Evolutionary conservation across 495 filamentous ascomycete genomes (phyloP).

Genomic region (Penicillium arizonense): DNA sequence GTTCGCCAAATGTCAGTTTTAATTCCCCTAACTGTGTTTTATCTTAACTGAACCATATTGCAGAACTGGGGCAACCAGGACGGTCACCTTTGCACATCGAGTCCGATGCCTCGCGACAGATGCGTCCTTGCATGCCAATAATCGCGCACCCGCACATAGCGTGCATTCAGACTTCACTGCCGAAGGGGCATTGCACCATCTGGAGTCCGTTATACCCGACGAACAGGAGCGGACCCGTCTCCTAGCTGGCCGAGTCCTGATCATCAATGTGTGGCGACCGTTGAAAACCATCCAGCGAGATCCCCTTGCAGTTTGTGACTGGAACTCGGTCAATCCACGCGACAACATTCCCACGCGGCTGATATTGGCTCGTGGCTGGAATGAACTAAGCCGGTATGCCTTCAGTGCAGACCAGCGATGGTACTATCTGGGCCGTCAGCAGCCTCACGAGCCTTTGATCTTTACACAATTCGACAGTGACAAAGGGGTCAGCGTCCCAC

Average conservation of each 20-base stretch:
- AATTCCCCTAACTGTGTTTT: neutral
- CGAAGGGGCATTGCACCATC: conserved; percentile 9
- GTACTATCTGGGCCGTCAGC: conserved; percentile 27
- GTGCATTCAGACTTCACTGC: conserved; percentile 22
- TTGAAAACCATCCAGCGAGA: conserved; percentile 54
- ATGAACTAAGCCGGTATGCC: conserved; percentile 15
- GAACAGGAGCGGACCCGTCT: conserved; percentile 50
- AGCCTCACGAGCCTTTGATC: conserved; percentile 23
- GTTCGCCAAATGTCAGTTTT: conserved; percentile 11
- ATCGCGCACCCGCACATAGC: conserved; percentile 16
- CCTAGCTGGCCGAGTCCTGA: conserved; percentile 52
- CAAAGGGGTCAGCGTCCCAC: conserved; percentile 36
- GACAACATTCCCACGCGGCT: conserved; percentile 13
- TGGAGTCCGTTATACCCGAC: conserved; percentile 7
- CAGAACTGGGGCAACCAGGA: conserved; percentile 15
- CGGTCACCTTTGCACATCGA: conserved; percentile 10
- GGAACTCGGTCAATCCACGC: conserved; percentile 15
- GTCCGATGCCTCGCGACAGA: conserved; percentile 15
- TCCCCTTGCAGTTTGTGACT: conserved; percentile 48
- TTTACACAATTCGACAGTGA: conserved; percentile 35
- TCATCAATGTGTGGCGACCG: conserved; percentile 67
- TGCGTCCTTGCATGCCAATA: conserved; percentile 9
- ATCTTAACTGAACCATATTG: neutral
- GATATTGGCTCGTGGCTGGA: conserved; percentile 12
- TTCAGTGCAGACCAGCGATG: conserved; percentile 21